Conservation (phyloP, 2,329 filamentous ascomycete genomes). For the Xylariaceae sp. region DNA sequence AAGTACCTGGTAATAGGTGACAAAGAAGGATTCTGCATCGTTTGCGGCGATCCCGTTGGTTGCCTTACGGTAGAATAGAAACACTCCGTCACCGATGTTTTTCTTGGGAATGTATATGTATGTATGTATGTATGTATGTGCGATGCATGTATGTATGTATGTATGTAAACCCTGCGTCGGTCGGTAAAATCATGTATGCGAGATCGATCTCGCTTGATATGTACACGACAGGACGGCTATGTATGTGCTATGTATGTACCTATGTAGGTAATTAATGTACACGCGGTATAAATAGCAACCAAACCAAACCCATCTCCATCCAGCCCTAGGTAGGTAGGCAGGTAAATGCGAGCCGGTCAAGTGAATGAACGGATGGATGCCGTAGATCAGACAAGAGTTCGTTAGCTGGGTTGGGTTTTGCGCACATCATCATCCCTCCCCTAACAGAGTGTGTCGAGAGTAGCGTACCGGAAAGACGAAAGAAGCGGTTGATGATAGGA, state of each 20-base stretch:
- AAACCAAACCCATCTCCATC: not conserved
- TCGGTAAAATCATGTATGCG: not conserved
- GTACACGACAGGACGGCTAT: not conserved
- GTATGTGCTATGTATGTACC: not conserved
- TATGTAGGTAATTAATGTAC: not conserved
- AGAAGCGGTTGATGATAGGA: not conserved
- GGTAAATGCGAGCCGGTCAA: not conserved
- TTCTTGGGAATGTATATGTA: too few relatives aligned
- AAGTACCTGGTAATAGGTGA: too few relatives aligned
- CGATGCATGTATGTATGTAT: not conserved
- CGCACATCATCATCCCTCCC: too few relatives aligned
- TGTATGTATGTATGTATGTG: not conserved
- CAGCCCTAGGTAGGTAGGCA: not conserved
- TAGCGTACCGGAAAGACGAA: not conserved
- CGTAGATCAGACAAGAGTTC: not conserved
- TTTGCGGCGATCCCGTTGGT: too few relatives aligned
- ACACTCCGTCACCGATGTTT: too few relatives aligned
- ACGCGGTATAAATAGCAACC: not conserved
- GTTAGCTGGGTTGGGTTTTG: not conserved
- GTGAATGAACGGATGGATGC: not conserved
- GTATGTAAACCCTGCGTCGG: not conserved
- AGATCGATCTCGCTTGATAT: not conserved
- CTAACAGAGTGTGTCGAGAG: too few relatives aligned
- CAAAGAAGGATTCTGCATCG: too few relatives aligned
- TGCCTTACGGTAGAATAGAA: too few relatives aligned